Base-by-base conservation (phyloP, 768 basidiomycete species). In the Pleurotus djamor region DNA sequence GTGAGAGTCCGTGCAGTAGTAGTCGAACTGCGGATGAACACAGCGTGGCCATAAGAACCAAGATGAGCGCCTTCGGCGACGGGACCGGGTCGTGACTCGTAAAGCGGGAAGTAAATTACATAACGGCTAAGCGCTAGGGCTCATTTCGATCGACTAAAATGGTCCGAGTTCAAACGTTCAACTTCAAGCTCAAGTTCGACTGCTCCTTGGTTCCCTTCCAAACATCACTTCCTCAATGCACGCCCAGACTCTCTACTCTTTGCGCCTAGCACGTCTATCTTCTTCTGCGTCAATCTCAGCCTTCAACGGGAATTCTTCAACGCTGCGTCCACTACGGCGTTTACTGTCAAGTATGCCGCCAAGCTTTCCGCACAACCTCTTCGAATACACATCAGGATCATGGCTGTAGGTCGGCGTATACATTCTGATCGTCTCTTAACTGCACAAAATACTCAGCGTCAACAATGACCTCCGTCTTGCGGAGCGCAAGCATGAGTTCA, bases 301-400 rank as follows among this genome's bases (percentile, higher is more conserved):
- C 61, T 50, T 44, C 61, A 67, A 61, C 61, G 65, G 6, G 59
- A 63, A 65, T 50, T 57, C 10, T 61, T 47, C 12, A 28, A 28
- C 21, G 21, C 21, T 28, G 57, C 60, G 54, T n/a, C 62, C 59
- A 59, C 65, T 62, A 59, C 50, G 66, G 63, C 64, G 66, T 62
- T 32, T 62, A 57, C 65, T 70, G 51, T 71, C 70, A 33, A 65
- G 43, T 64, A 67, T 64, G 59, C 47, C 67, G 54, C 21, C 21
- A 28, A 48, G 64, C 60, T 51, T 52, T 65, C 58, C 33, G 60
- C 54, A 61, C 59, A 62, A 72, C 48, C 62, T 76, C 52, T 75
- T 77, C 66, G 63, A 75, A 58, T 75, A 76, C 52, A 71, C 74
- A 13, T 65, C 73, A 28, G 74, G 74, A 37, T 66, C 67, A 54